Evolutionary conservation across 805 yeast genomes (phyloP), one percentile per base, ranked within the genome.

Genomic region (Jamesozyma rosinii): DNA sequence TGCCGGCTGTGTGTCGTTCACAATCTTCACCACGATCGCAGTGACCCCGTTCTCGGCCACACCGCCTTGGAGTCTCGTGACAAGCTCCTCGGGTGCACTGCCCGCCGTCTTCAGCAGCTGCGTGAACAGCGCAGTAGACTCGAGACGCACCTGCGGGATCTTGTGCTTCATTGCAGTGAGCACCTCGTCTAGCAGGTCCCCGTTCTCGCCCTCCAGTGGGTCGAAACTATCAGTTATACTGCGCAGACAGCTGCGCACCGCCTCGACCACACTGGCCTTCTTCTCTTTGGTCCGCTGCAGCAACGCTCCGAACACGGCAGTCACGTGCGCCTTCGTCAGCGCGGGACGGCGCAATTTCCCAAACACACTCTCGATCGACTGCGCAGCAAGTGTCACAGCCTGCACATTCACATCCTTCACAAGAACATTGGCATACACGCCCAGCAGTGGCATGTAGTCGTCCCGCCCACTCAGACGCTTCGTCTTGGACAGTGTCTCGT

Each of bases 271-370:
- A 3, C 81, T 67, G 21, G 75, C 80, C 55, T 90, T 90, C 67
- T 84, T 88, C 59, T 92, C 98, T 57, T 87, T 89, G 13, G 85
- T 76, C 52, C 97, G 73, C 50, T 87, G 96, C 35, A 92, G 63
- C 44, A 84, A 61, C 0, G 92, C 80, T 2, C 65, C 62, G 21
- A 86, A 66, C 1, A 85, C 72, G 1, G 71, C 53, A 0, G 67
- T 45, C 14, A 49, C 52, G 40, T 52, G 72, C 58, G 83, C 82
- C 47, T 67, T 72, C 19, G 67, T 70, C 55, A 85, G 86, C 11
- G 49, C 50, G 4, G 66, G 68, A 1, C 59, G 51, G 43, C 79
- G 70, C 38, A 92, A 66, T 1, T 95, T 95, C 26, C 70, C 71
- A 1, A 86, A 83, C 29, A 90, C 59, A 26, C 63, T 62, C 43